Evolutionary conservation across 2,329 filamentous ascomycete species (phyloP).

Genomic region (Albifimbria verrucaria): DNA sequence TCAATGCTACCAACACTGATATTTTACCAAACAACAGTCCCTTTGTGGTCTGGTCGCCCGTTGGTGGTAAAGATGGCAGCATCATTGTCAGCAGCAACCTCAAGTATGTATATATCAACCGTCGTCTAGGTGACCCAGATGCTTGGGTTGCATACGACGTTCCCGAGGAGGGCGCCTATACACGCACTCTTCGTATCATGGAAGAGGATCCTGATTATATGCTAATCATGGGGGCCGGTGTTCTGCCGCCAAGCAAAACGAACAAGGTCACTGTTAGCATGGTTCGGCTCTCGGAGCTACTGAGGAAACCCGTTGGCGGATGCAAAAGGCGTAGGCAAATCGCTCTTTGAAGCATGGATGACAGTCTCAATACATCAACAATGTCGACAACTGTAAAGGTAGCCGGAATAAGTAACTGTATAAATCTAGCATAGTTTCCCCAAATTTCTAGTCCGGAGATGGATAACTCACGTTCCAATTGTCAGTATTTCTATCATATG

Average conservation of each 20-base stretch:
- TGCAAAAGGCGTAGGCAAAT: too few species aligned
- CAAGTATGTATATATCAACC: conserved; percentile 38
- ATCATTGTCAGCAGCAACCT: conserved; percentile 39
- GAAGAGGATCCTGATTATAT: conserved; percentile 28
- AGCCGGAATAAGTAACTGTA: too few species aligned
- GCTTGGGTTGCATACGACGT: conserved; percentile 34
- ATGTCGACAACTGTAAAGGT: too few species aligned
- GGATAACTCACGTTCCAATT: too few species aligned
- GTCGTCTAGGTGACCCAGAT: conserved; percentile 31
- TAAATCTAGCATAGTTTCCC: too few species aligned
- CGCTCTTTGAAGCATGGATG: too few species aligned
- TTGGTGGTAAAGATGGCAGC: conserved; percentile 42
- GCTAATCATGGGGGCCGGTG: conserved; percentile 42
- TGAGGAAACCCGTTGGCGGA: conserved; percentile 12
- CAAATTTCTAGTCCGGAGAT: too few species aligned
- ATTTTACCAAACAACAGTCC: conserved; percentile 36
- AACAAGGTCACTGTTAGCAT: conserved; percentile 40
- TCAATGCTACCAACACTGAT: conserved; percentile 27
- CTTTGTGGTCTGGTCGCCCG: conserved; percentile 40
- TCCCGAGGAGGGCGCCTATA: conserved; percentile 34
- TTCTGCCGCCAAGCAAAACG: conserved; percentile 43
- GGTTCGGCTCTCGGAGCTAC: conserved; percentile 22
- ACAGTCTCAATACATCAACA: too few species aligned
- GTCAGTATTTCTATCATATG: too few species aligned
- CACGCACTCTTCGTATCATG: conserved; percentile 32